Evolutionary conservation across 148 eudicot genomes (phyloP).

Genomic region (Nyssa sinensis): DNA sequence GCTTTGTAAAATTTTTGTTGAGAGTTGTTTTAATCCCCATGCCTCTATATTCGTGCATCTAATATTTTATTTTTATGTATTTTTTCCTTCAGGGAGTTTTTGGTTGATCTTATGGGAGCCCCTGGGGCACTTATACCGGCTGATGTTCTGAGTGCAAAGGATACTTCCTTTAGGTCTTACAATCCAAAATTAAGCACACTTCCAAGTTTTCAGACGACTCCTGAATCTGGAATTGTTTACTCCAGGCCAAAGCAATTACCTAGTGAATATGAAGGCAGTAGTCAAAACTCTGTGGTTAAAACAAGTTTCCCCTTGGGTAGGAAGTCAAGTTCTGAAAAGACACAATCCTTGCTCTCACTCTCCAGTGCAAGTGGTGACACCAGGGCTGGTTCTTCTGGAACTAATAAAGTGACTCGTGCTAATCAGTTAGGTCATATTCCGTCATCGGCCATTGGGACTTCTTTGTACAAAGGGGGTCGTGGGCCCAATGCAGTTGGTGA

Average conservation of each 20-base stretch:
- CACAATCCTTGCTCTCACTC: too few species aligned
- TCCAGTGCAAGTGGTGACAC: slow-evolving; percentile 31
- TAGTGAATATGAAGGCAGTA: slow-evolving; percentile 22
- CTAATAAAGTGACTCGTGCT: slow-evolving; percentile 34
- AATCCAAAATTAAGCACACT: slow-evolving; percentile 39
- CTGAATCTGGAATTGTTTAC: slow-evolving; percentile 29
- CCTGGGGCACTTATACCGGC: slow-evolving; percentile 81
- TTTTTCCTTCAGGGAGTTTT: slow-evolving; percentile 55
- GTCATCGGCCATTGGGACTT: slow-evolving; percentile 65
- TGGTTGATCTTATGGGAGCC: slow-evolving; percentile 91
- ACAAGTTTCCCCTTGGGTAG: slow-evolving; percentile 24
- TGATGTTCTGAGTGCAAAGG: slow-evolving; percentile 50
- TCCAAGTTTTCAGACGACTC: slow-evolving; percentile 31
- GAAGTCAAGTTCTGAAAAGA: too few species aligned
- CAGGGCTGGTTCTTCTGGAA: slow-evolving; percentile 63
- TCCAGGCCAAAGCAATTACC: slow-evolving; percentile 20
- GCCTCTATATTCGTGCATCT: too few species aligned
- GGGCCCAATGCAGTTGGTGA: slow-evolving; percentile 72
- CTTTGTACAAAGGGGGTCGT: slow-evolving; percentile 76
- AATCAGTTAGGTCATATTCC: slow-evolving; percentile 58
- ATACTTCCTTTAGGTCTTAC: slow-evolving; percentile 40
- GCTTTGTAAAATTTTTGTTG: too few species aligned
- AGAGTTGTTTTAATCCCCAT: too few species aligned
- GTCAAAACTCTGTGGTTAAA: slow-evolving; percentile 22
- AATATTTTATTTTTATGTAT: too few species aligned